Evolutionary conservation across 1,284 basidiomycete species (phyloP).

Genomic region (Clitocybe nebularis): DNA sequence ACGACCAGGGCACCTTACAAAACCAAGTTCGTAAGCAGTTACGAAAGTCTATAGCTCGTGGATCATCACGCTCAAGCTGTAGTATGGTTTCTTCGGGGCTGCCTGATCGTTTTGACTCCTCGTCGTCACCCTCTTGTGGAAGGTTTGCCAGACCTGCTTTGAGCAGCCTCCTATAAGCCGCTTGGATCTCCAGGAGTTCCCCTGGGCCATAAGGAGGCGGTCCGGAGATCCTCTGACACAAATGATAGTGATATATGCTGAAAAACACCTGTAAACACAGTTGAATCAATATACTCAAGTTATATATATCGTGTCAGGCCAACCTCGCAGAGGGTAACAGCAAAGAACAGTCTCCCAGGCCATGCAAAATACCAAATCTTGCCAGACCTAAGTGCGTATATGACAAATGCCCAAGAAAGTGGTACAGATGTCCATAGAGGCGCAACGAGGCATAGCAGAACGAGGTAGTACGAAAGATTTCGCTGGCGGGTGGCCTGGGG

Average conservation of each 20-base stretch:
- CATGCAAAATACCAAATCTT: constrained; percentile 39
- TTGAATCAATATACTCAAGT: not conserved
- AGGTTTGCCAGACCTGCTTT: constrained; percentile 60
- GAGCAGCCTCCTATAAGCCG: constrained; percentile 47
- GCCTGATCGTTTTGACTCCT: constrained; percentile 54
- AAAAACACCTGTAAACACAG: constrained; percentile 59
- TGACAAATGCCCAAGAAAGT: constrained; percentile 64
- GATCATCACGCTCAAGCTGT: constrained; percentile 58
- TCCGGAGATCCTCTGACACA: constrained; percentile 51
- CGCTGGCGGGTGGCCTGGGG: constrained; percentile 33
- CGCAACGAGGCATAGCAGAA: constrained; percentile 55
- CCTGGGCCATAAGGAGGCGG: constrained; percentile 44
- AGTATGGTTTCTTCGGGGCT: constrained; percentile 59
- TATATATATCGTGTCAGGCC: constrained; percentile 7
- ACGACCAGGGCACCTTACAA: constrained; percentile 68
- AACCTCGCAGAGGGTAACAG: constrained; percentile 59
- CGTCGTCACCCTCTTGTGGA: constrained; percentile 48
- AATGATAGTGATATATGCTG: constrained; percentile 63
- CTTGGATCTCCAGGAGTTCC: constrained; percentile 51
- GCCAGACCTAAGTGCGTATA: constrained; percentile 49
- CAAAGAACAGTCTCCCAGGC: constrained; percentile 37
- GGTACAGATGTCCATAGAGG: constrained; percentile 72
- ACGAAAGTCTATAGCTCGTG: constrained; percentile 74
- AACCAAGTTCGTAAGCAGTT: constrained; percentile 75
- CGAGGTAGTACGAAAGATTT: constrained; percentile 52